Base-by-base conservation (phyloP, 768 basidiomycete species). In the Termitomyces eurrhizus region DNA sequence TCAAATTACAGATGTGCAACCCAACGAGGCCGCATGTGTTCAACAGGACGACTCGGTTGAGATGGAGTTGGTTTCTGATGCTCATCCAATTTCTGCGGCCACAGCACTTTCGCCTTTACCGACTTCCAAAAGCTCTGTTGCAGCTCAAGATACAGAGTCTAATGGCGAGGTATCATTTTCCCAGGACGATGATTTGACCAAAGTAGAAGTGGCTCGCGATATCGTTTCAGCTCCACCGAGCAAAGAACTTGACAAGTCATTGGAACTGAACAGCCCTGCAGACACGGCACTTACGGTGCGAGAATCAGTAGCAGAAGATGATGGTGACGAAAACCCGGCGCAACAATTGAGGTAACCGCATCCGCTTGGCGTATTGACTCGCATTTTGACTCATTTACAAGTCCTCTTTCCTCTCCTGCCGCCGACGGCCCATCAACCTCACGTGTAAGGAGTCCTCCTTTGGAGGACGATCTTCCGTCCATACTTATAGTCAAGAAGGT, bases 401-500 rank as follows among this genome's bases (percentile, higher is more conserved):
- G 65, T 29, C 46, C 61, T 24, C 61, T 41, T 44, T 54, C 57
- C 29, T 57, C 63, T 44, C 57, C 58, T 45, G 55, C 48, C 5
- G 21, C 49, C 14, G 41, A 32, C 37, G 48, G 26, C 29, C 46
- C 39, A 18, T 55, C 63, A 13, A 36, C 33, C 39, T 51, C 37
- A 60, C 48, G 53, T 50, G 61, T 53, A 51, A 61, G 55, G 8
- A 60, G 42, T 41, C 52, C 56, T 50, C 55, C 52, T 16, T 33
- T 56, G 57, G 61, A 56, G 48, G 57, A 58, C 53, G 33, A 65
- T 52, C 74, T 76, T 64, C 71, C 73, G 6, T 72, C 73, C 62
- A 73, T 73, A 50, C 62, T 73, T 24, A 73, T 73, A 32, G 60
- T 67, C 54, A 67, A 63, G 57, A 62, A 64, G 58, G 56, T 45